Evolutionary conservation across 1,284 basidiomycete genomes (phyloP), one percentile per base, ranked within the genome.

Genomic region (Thelephora terrestris): DNA sequence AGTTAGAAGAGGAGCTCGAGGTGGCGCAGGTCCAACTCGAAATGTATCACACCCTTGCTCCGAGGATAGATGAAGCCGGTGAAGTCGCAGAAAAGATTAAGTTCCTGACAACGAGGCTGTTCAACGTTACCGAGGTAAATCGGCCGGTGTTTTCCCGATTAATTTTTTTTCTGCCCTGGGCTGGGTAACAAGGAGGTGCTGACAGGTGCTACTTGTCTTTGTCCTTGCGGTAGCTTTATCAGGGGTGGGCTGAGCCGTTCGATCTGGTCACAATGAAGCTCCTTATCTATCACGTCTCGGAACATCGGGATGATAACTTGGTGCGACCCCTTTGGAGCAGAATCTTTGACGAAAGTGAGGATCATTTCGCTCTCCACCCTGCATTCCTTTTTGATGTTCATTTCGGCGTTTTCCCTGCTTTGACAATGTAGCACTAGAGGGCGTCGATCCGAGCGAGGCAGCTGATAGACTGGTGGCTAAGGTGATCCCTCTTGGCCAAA

Each of bases 21-120:
- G 96, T 99, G 12, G 91, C 93, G 3, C 89, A 95, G 67, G 92
- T 99, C 7, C 96, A 99, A 61, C 73, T 95, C 36, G 93, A 97
- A 65, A 77, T 94, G 42, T 86, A 83, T 62, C 75, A 81, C 52
- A 68, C 71, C 1, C 73, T 90, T 37, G 63, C 79, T 16, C 76
- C 76, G 14, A 76, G 78, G 57, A 71, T 85, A 23, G 64, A 74
- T 52, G 76, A 85, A 52, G 71, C 72, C 10, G 71, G 70, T 2
- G 75, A 76, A 54, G 73, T 77, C 46, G 74, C 71, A 12, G 70
- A 75, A 35, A 71, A 75, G 52, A 74, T 87, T 55, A 71, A 71
- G 50, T 59, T 71, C 9, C 64, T 89, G 35, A 74, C 76, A 45
- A 72, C 70, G 53, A 67, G 68, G 24, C 58, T 87, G 35, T 77